Evolutionary conservation across 352 stramenopile species (phyloP).

Genomic region (Globisporangium lucens): DNA sequence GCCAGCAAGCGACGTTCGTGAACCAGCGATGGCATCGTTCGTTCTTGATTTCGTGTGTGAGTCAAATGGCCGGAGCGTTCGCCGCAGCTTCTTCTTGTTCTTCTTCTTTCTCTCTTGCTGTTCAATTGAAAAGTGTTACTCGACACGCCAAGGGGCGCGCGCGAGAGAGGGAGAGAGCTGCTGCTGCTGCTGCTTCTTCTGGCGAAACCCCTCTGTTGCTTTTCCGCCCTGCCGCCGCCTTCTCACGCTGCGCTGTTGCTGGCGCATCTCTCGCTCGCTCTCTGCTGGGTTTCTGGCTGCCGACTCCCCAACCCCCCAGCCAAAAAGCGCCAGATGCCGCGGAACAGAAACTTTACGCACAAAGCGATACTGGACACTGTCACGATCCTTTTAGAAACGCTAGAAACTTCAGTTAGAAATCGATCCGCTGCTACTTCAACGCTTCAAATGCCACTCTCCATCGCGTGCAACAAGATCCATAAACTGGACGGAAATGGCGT

Average conservation of each 20-base stretch:
- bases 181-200: neutral
- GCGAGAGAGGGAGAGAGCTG: neutral
- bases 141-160: neutral
- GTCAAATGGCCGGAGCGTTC: neutral
- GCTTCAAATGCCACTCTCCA: neutral
- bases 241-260: neutral
- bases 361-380: neutral
- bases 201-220: neutral
- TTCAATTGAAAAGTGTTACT: neutral
- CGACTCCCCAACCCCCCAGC: neutral
- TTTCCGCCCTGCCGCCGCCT: neutral
- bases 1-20: neutral
- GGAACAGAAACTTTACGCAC: constrained; percentile 7
- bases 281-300: neutral
- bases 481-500: neutral
- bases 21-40: neutral
- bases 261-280: neutral
- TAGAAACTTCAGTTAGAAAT: neutral
- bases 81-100: neutral
- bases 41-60: neutral
- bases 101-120: neutral
- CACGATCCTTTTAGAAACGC: neutral
- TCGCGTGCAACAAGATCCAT: neutral
- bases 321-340: constrained; percentile 7
- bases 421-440: neutral